Conservation (phyloP, 192 early-diverging fungal species). For the Kickxella alabastrina region DNA sequence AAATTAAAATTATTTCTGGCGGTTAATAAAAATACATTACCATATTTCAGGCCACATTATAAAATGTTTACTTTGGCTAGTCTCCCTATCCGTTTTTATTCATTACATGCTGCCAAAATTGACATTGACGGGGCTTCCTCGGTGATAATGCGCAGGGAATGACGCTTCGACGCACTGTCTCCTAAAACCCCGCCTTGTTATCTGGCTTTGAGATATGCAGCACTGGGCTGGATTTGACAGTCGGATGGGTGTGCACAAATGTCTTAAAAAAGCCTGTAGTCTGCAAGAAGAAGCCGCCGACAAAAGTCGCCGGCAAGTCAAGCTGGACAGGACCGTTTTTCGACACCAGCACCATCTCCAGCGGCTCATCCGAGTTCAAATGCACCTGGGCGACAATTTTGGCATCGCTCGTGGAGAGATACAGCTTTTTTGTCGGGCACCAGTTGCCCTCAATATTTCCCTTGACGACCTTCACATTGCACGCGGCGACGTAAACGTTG, state of each 20-base stretch:
- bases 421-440: constrained; percentile 37
- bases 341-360: constrained; percentile 29
- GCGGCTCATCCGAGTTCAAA: constrained; percentile 7
- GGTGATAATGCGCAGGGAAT: constrained; percentile 30
- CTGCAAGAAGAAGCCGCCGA: constrained; percentile 36
- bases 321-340: constrained; percentile 30
- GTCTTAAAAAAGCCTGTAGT: constrained; percentile 34
- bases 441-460: constrained; percentile 46
- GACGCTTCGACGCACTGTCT: constrained; percentile 16
- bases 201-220: constrained; percentile 31
- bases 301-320: constrained; percentile 38
- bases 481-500: constrained; percentile 17
- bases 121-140: constrained; percentile 33
- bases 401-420: constrained; percentile 30
- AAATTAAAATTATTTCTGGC: neutral
- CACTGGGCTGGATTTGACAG: constrained; percentile 14
- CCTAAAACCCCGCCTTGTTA: constrained; percentile 20
- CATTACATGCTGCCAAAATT: constrained; percentile 25
- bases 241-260: constrained; percentile 23
- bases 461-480: constrained; percentile 21
- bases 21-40: neutral
- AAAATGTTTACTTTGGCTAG: no score
- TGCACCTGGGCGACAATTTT: constrained; percentile 31
- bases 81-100: no score
- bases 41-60: no score